Evolutionary conservation across 2,329 filamentous ascomycete species (phyloP), one percentile per base, ranked within the genome.

Genomic region (Pyrenophora seminiperda): DNA sequence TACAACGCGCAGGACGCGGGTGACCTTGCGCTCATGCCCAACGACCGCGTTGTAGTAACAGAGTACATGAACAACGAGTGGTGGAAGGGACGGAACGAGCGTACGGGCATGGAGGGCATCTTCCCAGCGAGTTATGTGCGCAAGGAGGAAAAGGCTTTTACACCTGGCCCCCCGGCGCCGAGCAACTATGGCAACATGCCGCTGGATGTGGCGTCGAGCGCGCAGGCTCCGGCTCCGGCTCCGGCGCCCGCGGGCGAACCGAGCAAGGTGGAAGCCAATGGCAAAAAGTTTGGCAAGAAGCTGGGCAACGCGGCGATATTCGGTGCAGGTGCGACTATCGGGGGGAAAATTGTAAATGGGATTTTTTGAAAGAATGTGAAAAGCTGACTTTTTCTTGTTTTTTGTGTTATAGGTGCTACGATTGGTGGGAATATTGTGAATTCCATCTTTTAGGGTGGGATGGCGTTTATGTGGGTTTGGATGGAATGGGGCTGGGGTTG

Each of bases 261-360:
- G 7, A 80, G 79, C 69, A 94, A 94, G 77, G 77, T 86, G 13
- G 81, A 85, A 56, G 81, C 90, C 74, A 83, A 86, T 47, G 91
- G 90, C 47, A 96, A 96, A 85, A 97, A 97, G 78, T 89, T 97
- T 75, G 92, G 93, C 61, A 96, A 95, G 84, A 97, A 97, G 81
- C 73, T 93, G 67, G 93, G 93, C 27, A 87, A 87, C 71, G 84
- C 84, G 36, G 91, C 91, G 20, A 91, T 97, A 61, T 96, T 96
- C 66, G 93, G 93, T 73, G 93, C 93, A 39, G 92, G 93, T 74
- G 92, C 93, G 40, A 94, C 90, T 1, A 88, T 96, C 58, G 92
- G 92, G 69, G 84, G 88, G 61, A 94, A 96, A 70, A 85, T 96
- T 69, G 91, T 96, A 62, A 94, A 95, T 75, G 85, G 87, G 57